Base-by-base conservation (phyloP, 2,329 filamentous ascomycete species). In the Aspergillus tamarii region DNA sequence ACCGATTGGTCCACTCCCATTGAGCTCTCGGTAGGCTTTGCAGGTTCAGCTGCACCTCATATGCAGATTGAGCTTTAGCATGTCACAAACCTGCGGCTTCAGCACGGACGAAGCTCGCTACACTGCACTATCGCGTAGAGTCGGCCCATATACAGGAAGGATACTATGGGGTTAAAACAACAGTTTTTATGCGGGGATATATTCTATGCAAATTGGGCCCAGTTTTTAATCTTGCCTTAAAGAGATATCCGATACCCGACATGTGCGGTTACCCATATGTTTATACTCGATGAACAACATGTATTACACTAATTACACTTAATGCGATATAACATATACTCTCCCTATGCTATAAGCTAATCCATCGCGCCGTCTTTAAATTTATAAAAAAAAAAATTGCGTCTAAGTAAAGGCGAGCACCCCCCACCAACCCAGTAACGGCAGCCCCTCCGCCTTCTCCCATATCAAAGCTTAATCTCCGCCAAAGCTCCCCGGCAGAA, bases 401-500 rank as follows among this genome's bases (percentile, higher is more conserved):
- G 10, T 46, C 2, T 4, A 7, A 11, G 43, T 23, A 14, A 46
- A 46, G 10, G n/a, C 9, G n/a, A 46, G 12, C n/a, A 1, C n/a
- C n/a, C 43, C n/a, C 43, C 19, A 23, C 43, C 8, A 0, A 11
- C 41, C 50, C 19, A 34, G 48, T 14, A 48, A 28, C 23, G 23
- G 14, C 21, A 48, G 45, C 21, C 45, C 45, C 45, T 46, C 43
- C 43, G 43, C 39, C 39, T n/a, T 36, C 14, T 36, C 34, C 46
- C 23, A 19, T 30, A 50, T 50, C 48, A 10, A 21, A 48, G 45
- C 39, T 41, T 19, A n/a, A 41, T 19, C 48, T 52, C 23, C 23
- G 26, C 48, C 48, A 30, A 52, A 52, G 23, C 26, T 34, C 57
- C 43, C 57, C 46, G 57, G n/a, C 57, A 34, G 56, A 60, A 56